Conservation (phyloP, 345 rosid species). For the Lagerstroemia speciosa region DNA sequence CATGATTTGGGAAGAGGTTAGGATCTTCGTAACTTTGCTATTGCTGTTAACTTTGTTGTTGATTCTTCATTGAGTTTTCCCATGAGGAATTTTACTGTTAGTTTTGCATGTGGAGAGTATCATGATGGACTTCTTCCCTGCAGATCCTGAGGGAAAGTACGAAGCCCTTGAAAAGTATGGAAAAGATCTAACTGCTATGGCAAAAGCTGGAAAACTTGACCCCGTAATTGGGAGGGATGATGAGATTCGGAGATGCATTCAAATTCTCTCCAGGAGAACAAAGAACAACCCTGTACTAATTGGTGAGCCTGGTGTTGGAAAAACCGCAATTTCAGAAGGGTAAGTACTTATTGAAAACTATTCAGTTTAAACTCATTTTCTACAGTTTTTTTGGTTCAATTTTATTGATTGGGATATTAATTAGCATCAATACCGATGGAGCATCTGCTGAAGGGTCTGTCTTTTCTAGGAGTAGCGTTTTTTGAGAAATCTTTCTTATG, state of each 20-base stretch:
- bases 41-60: neutral
- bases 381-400: neutral
- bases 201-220: slow-evolving; percentile 88
- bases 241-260: slow-evolving; percentile 96
- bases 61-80: neutral
- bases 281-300: slow-evolving; percentile 97
- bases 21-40: neutral
- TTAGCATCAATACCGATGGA: neutral
- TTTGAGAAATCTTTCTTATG: neutral
- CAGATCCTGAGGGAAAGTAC: slow-evolving; percentile 98
- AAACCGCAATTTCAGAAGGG: slow-evolving; percentile 99
- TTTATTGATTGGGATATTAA: neutral
- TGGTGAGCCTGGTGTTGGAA: slow-evolving; percentile 99
- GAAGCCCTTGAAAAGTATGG: slow-evolving; percentile 96
- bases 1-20: neutral
- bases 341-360: slow-evolving; percentile 18
- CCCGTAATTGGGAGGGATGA: slow-evolving; percentile 99
- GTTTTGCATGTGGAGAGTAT: neutral
- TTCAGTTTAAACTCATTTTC: neutral
- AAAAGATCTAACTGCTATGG: slow-evolving; percentile 96
- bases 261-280: slow-evolving; percentile 95
- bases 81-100: neutral
- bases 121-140: slow-evolving; percentile 4
- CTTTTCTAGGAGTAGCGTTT: neutral
- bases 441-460: neutral